Evolutionary conservation across 2,329 filamentous ascomycete genomes (phyloP).

Genomic region (Neoscytalidium dimidiatum): DNA sequence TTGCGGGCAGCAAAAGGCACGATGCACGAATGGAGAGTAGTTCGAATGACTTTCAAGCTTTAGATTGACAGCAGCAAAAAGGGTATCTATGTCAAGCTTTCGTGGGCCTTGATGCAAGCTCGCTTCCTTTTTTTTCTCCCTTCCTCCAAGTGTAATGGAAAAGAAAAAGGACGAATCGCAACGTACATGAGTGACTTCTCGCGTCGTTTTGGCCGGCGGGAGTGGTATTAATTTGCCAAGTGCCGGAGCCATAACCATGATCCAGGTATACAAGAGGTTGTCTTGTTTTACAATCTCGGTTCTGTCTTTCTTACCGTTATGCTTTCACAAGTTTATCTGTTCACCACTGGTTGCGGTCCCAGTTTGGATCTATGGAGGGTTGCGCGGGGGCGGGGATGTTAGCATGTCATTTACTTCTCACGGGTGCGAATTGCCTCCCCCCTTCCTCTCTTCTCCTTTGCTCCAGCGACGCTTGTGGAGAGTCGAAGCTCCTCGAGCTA

Average conservation of each 20-base stretch:
- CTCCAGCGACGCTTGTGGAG: too few relatives aligned
- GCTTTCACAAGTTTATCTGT: not conserved
- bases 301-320: not conserved
- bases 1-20: too few relatives aligned
- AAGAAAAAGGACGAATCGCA: not conserved
- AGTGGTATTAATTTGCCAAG: too few relatives aligned
- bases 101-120: slow-evolving; percentile 15
- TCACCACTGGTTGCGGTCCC: slow-evolving; percentile 21
- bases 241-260: not conserved
- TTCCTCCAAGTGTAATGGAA: not conserved
- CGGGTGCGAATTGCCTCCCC: too few relatives aligned
- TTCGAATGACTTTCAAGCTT: not conserved
- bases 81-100: slow-evolving; percentile 18
- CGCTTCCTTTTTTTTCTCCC: not conserved
- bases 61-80: slow-evolving; percentile 17
- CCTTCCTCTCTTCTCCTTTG: not conserved
- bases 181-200: not conserved
- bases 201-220: not conserved
- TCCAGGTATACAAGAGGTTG: not conserved
- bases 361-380: slow-evolving; percentile 13
- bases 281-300: slow-evolving; percentile 5
- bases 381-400: not conserved
- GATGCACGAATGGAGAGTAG: not conserved
- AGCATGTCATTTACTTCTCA: not conserved
- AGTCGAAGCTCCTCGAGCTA: too few relatives aligned